Conservation (phyloP, 257 asterid genomes). For the Verbena officinalis region DNA sequence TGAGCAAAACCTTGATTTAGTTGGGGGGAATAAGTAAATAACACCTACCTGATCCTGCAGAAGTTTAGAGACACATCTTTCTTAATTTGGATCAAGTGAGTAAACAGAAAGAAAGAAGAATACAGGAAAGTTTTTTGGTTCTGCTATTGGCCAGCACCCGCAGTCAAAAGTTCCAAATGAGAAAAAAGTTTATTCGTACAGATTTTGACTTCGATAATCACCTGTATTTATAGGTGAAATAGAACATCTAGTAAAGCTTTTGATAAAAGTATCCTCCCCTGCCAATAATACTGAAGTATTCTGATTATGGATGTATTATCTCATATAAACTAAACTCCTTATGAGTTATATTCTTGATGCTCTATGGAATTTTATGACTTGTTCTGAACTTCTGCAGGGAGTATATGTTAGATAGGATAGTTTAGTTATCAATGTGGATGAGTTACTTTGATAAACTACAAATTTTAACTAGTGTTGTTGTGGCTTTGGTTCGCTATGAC, state of each 20-base stretch:
- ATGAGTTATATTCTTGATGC: background rate
- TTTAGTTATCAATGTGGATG: background rate
- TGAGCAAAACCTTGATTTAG: background rate
- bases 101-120: background rate
- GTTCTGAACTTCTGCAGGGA: background rate
- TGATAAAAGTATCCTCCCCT: background rate
- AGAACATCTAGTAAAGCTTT: background rate
- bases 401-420: background rate
- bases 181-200: background rate
- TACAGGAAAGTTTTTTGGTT: background rate
- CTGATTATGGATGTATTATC: slow-evolving; percentile 1
- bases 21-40: background rate
- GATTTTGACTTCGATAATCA: background rate
- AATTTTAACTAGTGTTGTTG: background rate
- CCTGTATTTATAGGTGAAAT: too few species aligned
- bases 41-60: slow-evolving; percentile 10
- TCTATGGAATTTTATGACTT: background rate
- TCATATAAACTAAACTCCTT: background rate
- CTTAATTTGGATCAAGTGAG: background rate
- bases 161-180: background rate
- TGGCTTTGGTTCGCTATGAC: background rate
- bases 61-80: background rate
- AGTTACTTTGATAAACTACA: slow-evolving; percentile 6
- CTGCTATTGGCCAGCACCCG: background rate
- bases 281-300: background rate